These are phyloP conservation scores for Forsythia suspensa DNA, from an alignment of 257 asterid genomes.

Conservation along the genomic window DNA sequence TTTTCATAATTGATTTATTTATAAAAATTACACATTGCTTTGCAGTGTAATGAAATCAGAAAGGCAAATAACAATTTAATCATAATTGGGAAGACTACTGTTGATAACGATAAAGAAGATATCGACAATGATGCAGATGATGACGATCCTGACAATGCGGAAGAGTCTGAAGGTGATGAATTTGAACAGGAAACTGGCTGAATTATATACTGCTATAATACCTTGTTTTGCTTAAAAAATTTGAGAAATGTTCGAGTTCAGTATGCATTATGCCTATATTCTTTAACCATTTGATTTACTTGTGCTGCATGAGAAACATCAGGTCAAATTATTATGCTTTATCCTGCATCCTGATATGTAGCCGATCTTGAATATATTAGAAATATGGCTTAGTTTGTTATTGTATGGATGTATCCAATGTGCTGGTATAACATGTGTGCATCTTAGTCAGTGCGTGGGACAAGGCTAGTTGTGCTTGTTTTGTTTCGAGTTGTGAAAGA, in stretches of 20 bases:
- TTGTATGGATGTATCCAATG: background rate
- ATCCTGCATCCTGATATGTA: background rate
- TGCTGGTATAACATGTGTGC: background rate
- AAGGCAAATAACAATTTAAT: slow-evolving; percentile 58
- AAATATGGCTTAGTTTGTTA: background rate
- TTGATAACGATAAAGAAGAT: slow-evolving; percentile 81
- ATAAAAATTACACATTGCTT: background rate
- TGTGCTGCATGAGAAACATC: background rate
- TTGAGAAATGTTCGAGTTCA: background rate
- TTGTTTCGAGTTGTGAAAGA: background rate
- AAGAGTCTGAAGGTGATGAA: slow-evolving; percentile 92
- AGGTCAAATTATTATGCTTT: background rate
- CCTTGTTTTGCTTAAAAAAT: too few species aligned
- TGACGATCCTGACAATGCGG: slow-evolving; percentile 86
- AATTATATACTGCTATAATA: background rate
- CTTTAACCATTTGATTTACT: background rate
- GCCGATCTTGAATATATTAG: background rate
- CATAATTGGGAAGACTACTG: slow-evolving; percentile 67
- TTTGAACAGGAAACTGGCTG: slow-evolving; percentile 94
- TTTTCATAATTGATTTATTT: background rate
- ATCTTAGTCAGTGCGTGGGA: background rate
- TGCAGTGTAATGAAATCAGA: slow-evolving; percentile 78
- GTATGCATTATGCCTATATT: background rate
- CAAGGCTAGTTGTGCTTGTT: background rate
- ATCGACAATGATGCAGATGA: slow-evolving; percentile 87